Evolutionary conservation across 768 basidiomycete genomes (phyloP), one percentile per base, ranked within the genome.

Genomic region (Suillus tomentosus): DNA sequence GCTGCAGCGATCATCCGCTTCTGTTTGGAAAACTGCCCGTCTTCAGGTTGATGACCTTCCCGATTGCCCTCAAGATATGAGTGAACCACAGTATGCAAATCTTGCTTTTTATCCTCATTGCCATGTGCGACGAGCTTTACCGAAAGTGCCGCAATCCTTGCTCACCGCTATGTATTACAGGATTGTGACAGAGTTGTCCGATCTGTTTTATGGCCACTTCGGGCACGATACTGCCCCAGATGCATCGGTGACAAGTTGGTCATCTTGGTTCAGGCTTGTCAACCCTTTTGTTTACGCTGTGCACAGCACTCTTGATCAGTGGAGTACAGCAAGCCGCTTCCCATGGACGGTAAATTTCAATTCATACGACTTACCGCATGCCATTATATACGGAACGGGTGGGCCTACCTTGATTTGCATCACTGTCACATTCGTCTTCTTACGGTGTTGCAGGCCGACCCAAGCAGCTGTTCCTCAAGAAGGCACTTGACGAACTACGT

Each of bases 71-170:
- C 53, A 62, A 3, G 83, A 85, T 68, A 68, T 85, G 61, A 75
- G 68, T 19, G 83, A 85, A 64, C 76, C 75, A 0, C 76, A 81
- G 61, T 84, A 80, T 63, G 77, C 79, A 10, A 77, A 75, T 63
- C 77, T 85, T n/a, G 76, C 74, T 11, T 84, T 85, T 19, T 42
- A 58, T 17, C 57, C 39, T 42, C 57, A 58, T 58, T 58, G 57
- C 17, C 57, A 58, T 19, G 57, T 58, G 15, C 24, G 57, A 37
- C 39, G 27, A 42, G 17, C 24, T 27, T 58, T 31, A 40, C 6
- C 40, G 10, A 42, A 58, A 31, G 19, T 42, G 14, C 0, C 6
- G 3, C 39, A 11, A 42, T 15, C 6, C 5, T 40, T 22, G 27
- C 39, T 58, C 17, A 42, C 40, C 8, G 19, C 19, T 40, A 1